These are phyloP conservation scores for Talaromyces sp. DNA, from an alignment of 2,329 filamentous ascomycete species.

Conservation along the genomic window DNA sequence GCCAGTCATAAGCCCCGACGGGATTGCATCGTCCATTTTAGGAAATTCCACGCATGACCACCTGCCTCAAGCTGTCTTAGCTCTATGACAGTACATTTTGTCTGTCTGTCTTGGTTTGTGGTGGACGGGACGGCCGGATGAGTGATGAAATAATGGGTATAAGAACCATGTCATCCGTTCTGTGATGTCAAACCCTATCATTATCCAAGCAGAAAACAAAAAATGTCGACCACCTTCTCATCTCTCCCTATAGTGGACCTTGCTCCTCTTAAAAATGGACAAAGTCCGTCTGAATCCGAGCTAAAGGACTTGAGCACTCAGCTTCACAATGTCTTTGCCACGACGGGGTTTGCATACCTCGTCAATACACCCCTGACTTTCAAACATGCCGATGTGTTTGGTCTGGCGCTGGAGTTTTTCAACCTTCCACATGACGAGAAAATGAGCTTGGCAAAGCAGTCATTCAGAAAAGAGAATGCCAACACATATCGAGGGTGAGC, in stretches of 20 bases:
- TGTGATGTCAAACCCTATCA: neutral
- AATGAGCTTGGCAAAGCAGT: slow-evolving; percentile 39
- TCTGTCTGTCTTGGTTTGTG: neutral
- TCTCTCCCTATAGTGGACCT: slow-evolving; percentile 41
- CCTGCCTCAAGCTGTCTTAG: neutral
- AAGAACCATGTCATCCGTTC: neutral
- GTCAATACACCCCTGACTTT: slow-evolving; percentile 39
- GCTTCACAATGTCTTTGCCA: slow-evolving; percentile 40
- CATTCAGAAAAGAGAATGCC: slow-evolving; percentile 33
- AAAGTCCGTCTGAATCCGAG: slow-evolving; percentile 20
- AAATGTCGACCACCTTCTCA: slow-evolving; percentile 40
- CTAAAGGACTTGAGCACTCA: slow-evolving; percentile 28
- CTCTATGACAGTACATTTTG: neutral
- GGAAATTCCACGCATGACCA: neutral
- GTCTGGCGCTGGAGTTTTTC: slow-evolving; percentile 37
- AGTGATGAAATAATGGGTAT: neutral
- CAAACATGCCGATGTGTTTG: slow-evolving; percentile 39
- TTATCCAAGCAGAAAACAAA: neutral
- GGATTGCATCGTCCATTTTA: neutral
- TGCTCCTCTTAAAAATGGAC: slow-evolving; percentile 23
- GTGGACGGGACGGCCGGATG: neutral
- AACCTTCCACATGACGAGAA: slow-evolving; percentile 31
- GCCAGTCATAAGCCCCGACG: neutral
- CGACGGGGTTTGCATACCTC: slow-evolving; percentile 45
- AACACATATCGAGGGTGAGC: slow-evolving; percentile 42